phyloP scores from a whole-genome alignment of 345 rosid genomes.

The Salix purpurea region DNA sequence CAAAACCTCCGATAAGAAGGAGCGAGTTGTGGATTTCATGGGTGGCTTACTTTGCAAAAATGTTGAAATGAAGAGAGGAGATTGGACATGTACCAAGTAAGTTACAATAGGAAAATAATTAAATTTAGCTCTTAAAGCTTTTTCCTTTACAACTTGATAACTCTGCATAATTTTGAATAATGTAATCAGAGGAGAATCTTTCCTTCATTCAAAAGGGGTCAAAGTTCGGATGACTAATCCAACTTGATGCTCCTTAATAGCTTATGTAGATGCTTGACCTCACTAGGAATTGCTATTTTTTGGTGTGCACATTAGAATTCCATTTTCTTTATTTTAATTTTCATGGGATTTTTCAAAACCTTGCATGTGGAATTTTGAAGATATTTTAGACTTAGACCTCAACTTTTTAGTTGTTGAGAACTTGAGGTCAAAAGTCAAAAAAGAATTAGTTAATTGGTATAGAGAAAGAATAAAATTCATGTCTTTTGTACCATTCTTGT shows the following conservation, averaged over 20 bases:
- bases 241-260: background rate
- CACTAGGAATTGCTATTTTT: background rate
- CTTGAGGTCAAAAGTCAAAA: background rate
- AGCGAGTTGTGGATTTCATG: constrained; percentile 7
- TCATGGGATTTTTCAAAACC: background rate
- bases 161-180: background rate
- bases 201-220: background rate
- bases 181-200: background rate
- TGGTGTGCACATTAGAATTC: background rate
- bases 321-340: background rate
- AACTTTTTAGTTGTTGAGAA: background rate
- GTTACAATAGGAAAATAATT: constrained; percentile 19
- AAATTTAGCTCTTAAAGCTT: background rate
- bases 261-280: background rate
- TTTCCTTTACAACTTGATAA: background rate
- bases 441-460: background rate
- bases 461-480: background rate
- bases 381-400: background rate
- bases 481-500: background rate
- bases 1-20: constrained; percentile 25
- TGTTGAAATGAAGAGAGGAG: constrained; percentile 62
- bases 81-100: constrained; percentile 86
- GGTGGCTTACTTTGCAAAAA: constrained; percentile 25
- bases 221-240: background rate
- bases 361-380: background rate